Evolutionary conservation across 2,329 filamentous ascomycete genomes (phyloP), one percentile per base, ranked within the genome.

Genomic region (Pestalotiopsis sp.): DNA sequence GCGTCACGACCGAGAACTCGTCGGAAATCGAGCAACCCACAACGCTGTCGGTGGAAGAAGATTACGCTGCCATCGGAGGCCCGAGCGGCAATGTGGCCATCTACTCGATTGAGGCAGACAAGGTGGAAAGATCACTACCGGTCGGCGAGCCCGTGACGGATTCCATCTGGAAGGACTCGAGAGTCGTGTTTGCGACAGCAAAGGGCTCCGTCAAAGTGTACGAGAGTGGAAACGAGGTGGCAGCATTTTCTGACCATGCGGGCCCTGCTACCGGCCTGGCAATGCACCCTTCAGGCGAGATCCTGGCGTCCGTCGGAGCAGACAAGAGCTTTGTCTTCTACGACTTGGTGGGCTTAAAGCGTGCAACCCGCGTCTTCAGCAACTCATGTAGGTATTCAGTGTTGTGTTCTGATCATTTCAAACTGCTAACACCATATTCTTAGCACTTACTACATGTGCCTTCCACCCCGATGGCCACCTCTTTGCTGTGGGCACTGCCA

Each of bases 401-500:
- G 9, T n/a, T 41, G 36, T n/a, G 39, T 59, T n/a, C 14, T 41
- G 52, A 36, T 13, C n/a, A 36, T 20, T 11, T 20, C 27, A 7
- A 20, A 13, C 38, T 9, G 56, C 64, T 66, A 45, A 66, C 64
- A 9, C 23, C 20, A 20, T 9, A 14, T 41, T 45, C 17, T 45
- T 36, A 66, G 64, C 91, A 70, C 84, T 97, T 60, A 93, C 92
- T 1, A 88, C 91, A 64, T 92, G 91, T 72, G 89, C 92, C 41
- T 98, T 99, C 86, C 96, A 99, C 79, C 96, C 97, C 6, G 96
- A 99, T 77, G 96, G 96, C n/a, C 93, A 98, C 78, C 87, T 99
- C 5, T 90, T 98, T 74, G 95, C 94, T 52, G 92, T 92, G 2
- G 96, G 95, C 71, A 93, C 92, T n/a, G 83, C 84, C 11, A 87